phyloP scores from a whole-genome alignment of 2,329 filamentous ascomycete genomes.

The Ceratocystis cacaofunesta region DNA sequence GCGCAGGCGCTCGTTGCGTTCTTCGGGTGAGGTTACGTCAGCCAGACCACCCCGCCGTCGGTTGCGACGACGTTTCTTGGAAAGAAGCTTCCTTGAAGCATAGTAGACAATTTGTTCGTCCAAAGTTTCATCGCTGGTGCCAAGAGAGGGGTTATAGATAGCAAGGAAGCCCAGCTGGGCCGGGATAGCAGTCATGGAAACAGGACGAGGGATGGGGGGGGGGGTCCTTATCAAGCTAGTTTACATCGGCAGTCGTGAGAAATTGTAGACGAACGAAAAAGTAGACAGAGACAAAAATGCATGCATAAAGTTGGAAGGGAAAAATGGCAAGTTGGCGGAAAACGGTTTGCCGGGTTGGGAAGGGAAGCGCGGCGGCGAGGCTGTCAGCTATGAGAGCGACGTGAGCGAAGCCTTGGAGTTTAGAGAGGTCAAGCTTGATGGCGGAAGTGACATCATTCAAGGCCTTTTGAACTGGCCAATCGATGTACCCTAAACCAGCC shows the following conservation, averaged over 20 bases:
- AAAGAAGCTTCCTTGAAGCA: constrained; percentile 43
- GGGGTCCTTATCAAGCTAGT: neutral
- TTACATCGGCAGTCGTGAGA: too few species aligned
- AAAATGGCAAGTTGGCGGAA: neutral
- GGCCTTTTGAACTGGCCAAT: neutral
- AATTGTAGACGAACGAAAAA: too few species aligned
- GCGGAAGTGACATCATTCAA: constrained; percentile 9
- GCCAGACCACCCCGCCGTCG: constrained; percentile 11
- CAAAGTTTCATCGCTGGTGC: constrained; percentile 42
- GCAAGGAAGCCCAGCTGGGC: constrained; percentile 61
- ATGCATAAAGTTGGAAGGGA: too few species aligned
- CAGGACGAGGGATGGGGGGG: constrained; percentile 46
- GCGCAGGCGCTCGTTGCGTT: constrained; percentile 72
- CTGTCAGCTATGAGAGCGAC: neutral
- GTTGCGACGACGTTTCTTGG: constrained; percentile 28
- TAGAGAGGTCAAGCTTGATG: neutral
- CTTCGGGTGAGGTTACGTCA: constrained; percentile 37
- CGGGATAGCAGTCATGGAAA: constrained; percentile 10
- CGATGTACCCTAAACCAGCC: neutral
- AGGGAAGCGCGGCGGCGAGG: neutral
- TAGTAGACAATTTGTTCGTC: constrained; percentile 88
- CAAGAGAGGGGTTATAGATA: constrained; percentile 84
- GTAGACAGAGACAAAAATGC: too few species aligned
- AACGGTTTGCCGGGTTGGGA: neutral
- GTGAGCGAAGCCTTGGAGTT: neutral